Base-by-base conservation (phyloP, 768 basidiomycete genomes). In the Serendipita sp. region DNA sequence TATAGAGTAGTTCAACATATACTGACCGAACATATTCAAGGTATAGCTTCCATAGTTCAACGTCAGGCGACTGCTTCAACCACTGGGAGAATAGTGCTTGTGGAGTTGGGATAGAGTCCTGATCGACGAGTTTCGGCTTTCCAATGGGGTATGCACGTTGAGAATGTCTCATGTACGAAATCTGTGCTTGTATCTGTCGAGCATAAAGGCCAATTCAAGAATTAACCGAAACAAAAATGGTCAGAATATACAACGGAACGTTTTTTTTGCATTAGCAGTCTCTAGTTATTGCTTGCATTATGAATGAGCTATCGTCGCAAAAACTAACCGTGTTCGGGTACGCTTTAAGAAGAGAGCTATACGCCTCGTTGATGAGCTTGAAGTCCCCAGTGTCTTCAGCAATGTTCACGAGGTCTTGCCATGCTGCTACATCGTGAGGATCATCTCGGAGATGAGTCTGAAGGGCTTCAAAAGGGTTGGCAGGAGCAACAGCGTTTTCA, bases 1-100 rank as follows among this genome's bases (percentile, higher is more conserved):
- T 28, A 79, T 81, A n/a, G 76, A 74, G 65, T 38, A 7, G 38
- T 88, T 89, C 58, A 85, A n/a, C 42, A 22, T 28, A 74, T 72
- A 81, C 84, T 68, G 74, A 88, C 79, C 95, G 82, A 69, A 99
- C 90, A 73, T 96, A 97, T 48, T 84, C 85, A 65, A 99, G 76
- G 73, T 99, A 99, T 70, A 88, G 90, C 70, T 83, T 87, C 88
- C 91, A 95, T 2, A 97, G 77, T 65, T 90, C 88, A 66, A 94
- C 91, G 61, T 85, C 86, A 3, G 92, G 88, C 0, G 91, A 92
- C 17, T 82, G 81, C 69, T 82, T 83, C 63, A 98, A 74, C 70
- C 90, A 97, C 61, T 83, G 81, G 69, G 85, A 88, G 77, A 97
- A 98, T n/a, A 97, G 74, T 7, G 81, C 80, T 74, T 95, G 91